Conservation (phyloP, 306 rosid genomes). For the Fragaria vesca region DNA sequence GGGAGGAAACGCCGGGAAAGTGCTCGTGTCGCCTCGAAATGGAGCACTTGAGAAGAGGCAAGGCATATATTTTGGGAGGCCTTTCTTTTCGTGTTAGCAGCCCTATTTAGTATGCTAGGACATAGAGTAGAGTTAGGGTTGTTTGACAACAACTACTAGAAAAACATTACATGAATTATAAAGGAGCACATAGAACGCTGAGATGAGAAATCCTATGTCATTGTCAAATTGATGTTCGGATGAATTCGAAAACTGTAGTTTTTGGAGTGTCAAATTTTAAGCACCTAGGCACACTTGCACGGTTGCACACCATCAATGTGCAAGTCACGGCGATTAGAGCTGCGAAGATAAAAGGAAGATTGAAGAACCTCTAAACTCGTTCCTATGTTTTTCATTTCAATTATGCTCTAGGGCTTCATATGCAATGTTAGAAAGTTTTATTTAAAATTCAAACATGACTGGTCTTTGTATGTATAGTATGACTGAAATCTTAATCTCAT, state of each 20-base stretch:
- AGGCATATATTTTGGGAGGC: slow-evolving; percentile 29
- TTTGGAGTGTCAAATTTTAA: not conserved
- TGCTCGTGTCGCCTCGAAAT: slow-evolving; percentile 98
- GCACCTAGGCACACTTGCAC: too few species aligned
- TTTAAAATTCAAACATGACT: not conserved
- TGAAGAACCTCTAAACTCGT: too few species aligned
- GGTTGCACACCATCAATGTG: too few species aligned
- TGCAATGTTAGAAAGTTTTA: not conserved
- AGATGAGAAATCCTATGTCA: not conserved
- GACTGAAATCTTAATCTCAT: too few species aligned
- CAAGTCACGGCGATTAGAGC: too few species aligned
- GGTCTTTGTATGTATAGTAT: not conserved
- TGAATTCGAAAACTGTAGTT: not conserved
- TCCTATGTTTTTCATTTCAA: not conserved
- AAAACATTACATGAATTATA: not conserved
- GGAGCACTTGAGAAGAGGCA: slow-evolving; percentile 48
- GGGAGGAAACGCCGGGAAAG: slow-evolving; percentile 97
- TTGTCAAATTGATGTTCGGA: not conserved
- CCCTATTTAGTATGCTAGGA: slow-evolving; percentile 4
- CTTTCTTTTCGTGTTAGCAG: slow-evolving; percentile 10
- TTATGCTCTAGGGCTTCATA: slow-evolving; percentile 1
- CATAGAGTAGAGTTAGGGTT: slow-evolving; percentile 1
- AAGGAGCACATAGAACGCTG: not conserved
- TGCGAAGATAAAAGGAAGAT: too few species aligned
- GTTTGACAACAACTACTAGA: slow-evolving; percentile 3